phyloP scores from a whole-genome alignment of 768 basidiomycete species.

The Mycena olivaceomarginata region DNA sequence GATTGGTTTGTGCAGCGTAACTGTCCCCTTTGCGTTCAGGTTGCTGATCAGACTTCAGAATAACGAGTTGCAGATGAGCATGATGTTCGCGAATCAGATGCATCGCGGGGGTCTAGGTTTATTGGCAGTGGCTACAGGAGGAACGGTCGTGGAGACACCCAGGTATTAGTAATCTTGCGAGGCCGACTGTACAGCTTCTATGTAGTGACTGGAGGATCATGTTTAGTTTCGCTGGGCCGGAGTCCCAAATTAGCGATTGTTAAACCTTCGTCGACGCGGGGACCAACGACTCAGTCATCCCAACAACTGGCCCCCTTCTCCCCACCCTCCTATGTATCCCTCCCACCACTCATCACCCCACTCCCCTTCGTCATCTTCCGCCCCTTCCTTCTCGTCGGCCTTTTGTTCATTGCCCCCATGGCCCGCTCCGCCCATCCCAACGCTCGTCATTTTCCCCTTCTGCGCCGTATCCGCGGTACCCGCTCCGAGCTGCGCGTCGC shows the following conservation, averaged over 20 bases:
- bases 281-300: slow-evolving; percentile 2
- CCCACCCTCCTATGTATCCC: slow-evolving; percentile 6
- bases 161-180: background rate
- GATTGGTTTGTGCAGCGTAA: slow-evolving; percentile 3
- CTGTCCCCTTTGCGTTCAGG: too few relatives aligned
- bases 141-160: slow-evolving; percentile 12
- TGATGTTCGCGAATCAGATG: slow-evolving; percentile 11
- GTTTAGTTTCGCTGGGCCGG: too few relatives aligned
- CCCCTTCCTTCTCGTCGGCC: background rate
- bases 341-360: slow-evolving; percentile 5
- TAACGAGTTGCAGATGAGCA: slow-evolving; percentile 6
- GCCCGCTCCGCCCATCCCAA: background rate
- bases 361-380: background rate
- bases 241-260: background rate
- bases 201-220: too few relatives aligned
- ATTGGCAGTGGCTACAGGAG: slow-evolving; percentile 8
- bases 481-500: background rate
- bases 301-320: background rate
- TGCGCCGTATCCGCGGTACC: background rate
- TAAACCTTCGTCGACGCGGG: background rate
- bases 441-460: background rate
- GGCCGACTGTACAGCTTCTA: too few relatives aligned
- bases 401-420: background rate
- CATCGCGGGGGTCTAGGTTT: slow-evolving; percentile 2
- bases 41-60: background rate